Evolutionary conservation across 495 filamentous ascomycete genomes (phyloP).

Genomic region (Podospora bellae-mahoneyi): DNA sequence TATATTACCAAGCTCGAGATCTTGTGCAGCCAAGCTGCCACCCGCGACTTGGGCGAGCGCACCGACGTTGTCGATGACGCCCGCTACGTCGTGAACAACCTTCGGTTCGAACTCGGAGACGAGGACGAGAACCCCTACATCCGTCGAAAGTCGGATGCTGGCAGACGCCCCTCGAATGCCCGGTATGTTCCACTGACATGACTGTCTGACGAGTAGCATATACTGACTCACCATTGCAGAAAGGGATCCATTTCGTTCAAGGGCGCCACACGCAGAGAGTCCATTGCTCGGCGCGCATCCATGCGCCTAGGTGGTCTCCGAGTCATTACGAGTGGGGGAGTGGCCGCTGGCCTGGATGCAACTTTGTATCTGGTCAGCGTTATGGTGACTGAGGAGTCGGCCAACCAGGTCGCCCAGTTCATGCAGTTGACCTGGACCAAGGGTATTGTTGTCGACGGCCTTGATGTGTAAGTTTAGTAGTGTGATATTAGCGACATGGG

Average conservation of each 20-base stretch:
- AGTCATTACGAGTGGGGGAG: slow-evolving; percentile 72
- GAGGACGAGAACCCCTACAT: slow-evolving; percentile 74
- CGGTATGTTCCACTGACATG: slow-evolving; percentile 40
- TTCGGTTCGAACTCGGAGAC: slow-evolving; percentile 69
- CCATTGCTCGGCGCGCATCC: slow-evolving; percentile 60
- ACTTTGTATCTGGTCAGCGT: slow-evolving; percentile 72
- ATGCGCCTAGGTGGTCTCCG: slow-evolving; percentile 66
- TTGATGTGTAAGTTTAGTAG: slow-evolving; percentile 57
- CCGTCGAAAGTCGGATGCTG: slow-evolving; percentile 60
- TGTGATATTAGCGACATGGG: slow-evolving; percentile 15
- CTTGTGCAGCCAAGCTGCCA: slow-evolving; percentile 62
- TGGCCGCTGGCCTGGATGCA: slow-evolving; percentile 75
- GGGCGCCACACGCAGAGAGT: slow-evolving; percentile 61
- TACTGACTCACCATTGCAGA: slow-evolving; percentile 26
- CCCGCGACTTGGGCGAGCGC: slow-evolving; percentile 54
- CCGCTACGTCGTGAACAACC: slow-evolving; percentile 77
- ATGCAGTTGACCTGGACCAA: slow-evolving; percentile 72
- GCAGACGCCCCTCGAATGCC: slow-evolving; percentile 57
- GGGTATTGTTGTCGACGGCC: slow-evolving; percentile 65
- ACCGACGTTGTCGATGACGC: slow-evolving; percentile 71
- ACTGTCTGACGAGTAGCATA: not conserved
- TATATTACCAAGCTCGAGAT: slow-evolving; percentile 62
- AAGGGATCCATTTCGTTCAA: slow-evolving; percentile 73
- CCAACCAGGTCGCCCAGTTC: slow-evolving; percentile 62
- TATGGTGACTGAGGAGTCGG: slow-evolving; percentile 63